phyloP scores from a whole-genome alignment of 768 basidiomycete species.

The Termitomyces sp. region DNA sequence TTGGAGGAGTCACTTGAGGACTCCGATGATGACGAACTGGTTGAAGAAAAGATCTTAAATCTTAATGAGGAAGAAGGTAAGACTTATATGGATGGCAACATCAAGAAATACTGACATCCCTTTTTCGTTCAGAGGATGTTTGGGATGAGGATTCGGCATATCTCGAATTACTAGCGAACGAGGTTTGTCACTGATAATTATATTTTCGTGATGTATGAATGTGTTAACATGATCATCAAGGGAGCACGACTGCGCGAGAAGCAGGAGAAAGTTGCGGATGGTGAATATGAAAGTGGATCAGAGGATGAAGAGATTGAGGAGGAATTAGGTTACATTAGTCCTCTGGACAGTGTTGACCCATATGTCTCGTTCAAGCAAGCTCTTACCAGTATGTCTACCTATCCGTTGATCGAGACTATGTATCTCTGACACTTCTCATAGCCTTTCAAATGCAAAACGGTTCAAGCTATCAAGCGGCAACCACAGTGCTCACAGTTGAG shows the following conservation, averaged over 20 bases:
- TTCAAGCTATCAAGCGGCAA: slow-evolving; percentile 66
- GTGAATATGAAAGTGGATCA: slow-evolving; percentile 43
- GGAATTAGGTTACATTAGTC: slow-evolving; percentile 83
- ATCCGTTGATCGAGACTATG: slow-evolving; percentile 4
- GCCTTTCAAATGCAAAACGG: slow-evolving; percentile 77
- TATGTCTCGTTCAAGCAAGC: slow-evolving; percentile 79
- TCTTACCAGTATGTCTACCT: slow-evolving; percentile 55
- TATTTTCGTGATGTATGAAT: neutral
- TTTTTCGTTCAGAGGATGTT: slow-evolving; percentile 61
- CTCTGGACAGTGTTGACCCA: slow-evolving; percentile 75
- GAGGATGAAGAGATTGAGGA: slow-evolving; percentile 67
- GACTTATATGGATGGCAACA: slow-evolving; percentile 11
- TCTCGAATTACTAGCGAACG: slow-evolving; percentile 79
- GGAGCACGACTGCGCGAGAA: slow-evolving; percentile 71
- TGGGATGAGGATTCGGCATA: slow-evolving; percentile 91
- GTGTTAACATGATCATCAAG: slow-evolving; percentile 31
- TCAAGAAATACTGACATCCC: slow-evolving; percentile 2
- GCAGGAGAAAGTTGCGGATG: slow-evolving; percentile 52
- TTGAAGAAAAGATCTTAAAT: slow-evolving; percentile 56
- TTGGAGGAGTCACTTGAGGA: slow-evolving; percentile 48
- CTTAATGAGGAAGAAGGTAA: slow-evolving; percentile 66
- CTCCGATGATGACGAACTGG: slow-evolving; percentile 42
- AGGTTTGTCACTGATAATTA: slow-evolving; percentile 41
- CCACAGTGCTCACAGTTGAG: slow-evolving; percentile 67
- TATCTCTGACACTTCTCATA: slow-evolving; percentile 24